Evolutionary conservation across 495 filamentous ascomycete genomes (phyloP).

Genomic region (Talaromyces nanjingensis): DNA sequence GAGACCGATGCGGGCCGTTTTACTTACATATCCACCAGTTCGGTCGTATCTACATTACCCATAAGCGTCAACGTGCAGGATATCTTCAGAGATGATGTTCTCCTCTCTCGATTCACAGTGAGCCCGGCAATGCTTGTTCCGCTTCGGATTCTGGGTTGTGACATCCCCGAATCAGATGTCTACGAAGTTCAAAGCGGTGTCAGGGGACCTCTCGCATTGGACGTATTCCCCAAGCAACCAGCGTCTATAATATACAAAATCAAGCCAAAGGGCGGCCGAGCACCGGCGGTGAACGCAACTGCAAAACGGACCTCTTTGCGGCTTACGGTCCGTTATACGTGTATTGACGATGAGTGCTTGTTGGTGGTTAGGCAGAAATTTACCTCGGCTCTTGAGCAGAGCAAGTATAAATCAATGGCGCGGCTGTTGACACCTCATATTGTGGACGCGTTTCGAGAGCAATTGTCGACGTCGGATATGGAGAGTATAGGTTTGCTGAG

Average conservation of each 20-base stretch:
- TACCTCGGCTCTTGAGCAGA: slow-evolving; percentile 30
- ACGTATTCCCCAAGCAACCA: slow-evolving; percentile 76
- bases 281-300: slow-evolving; percentile 23
- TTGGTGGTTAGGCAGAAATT: slow-evolving; percentile 38
- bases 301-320: slow-evolving; percentile 42
- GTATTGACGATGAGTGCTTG: slow-evolving; percentile 59
- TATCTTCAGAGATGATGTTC: slow-evolving; percentile 72
- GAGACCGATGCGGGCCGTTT: slow-evolving; percentile 67
- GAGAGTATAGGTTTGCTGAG: slow-evolving; percentile 38
- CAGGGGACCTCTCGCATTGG: slow-evolving; percentile 43
- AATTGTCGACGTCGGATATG: slow-evolving; percentile 52
- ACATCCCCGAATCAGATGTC: slow-evolving; percentile 58
- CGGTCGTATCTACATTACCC: slow-evolving; percentile 63
- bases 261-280: slow-evolving; percentile 13
- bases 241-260: slow-evolving; percentile 81
- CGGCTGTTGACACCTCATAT: slow-evolving; percentile 45
- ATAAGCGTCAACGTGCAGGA: slow-evolving; percentile 96
- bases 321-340: slow-evolving; percentile 69
- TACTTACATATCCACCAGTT: slow-evolving; percentile 54
- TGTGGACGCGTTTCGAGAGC: slow-evolving; percentile 41
- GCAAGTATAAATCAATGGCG: slow-evolving; percentile 36
- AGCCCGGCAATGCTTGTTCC: slow-evolving; percentile 69
- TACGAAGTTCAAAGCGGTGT: slow-evolving; percentile 60
- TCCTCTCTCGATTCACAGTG: slow-evolving; percentile 87
- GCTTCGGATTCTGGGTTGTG: slow-evolving; percentile 62